phyloP scores from a whole-genome alignment of 2,329 filamentous ascomycete genomes.

The Colletotrichum sp. region DNA sequence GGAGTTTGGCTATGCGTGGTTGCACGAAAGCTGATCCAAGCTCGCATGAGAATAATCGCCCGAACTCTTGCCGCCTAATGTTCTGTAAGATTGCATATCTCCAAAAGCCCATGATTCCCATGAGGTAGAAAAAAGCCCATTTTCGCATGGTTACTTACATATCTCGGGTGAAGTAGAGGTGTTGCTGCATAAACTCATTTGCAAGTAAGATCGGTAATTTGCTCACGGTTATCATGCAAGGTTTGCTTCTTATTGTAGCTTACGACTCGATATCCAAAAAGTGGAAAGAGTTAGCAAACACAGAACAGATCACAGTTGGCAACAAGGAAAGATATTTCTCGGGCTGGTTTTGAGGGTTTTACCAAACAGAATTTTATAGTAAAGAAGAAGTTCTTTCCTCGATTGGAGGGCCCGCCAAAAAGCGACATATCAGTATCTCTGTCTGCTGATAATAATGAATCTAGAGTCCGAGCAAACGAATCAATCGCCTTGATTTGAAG shows the following conservation, averaged over 20 bases:
- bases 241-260: too few species aligned
- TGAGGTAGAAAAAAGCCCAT: too few species aligned
- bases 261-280: too few species aligned
- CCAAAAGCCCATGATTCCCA: too few species aligned
- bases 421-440: not conserved
- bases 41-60: not conserved
- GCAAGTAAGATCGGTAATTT: too few species aligned
- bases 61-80: not conserved
- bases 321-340: not conserved
- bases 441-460: not conserved
- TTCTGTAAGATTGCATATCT: not conserved
- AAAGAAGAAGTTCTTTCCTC: not conserved
- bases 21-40: not conserved
- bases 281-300: fast-evolving
- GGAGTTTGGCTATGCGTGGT: not conserved
- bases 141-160: not conserved
- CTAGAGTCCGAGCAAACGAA: not conserved
- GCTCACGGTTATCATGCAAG: too few species aligned
- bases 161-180: not conserved
- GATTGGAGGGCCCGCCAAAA: not conserved
- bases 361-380: not conserved
- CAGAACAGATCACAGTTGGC: not conserved
- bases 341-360: fast-evolving
- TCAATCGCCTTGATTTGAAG: not conserved
- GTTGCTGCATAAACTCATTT: too few species aligned